phyloP scores from a whole-genome alignment of 2,329 filamentous ascomycete species.

The Talaromyces sp. region DNA sequence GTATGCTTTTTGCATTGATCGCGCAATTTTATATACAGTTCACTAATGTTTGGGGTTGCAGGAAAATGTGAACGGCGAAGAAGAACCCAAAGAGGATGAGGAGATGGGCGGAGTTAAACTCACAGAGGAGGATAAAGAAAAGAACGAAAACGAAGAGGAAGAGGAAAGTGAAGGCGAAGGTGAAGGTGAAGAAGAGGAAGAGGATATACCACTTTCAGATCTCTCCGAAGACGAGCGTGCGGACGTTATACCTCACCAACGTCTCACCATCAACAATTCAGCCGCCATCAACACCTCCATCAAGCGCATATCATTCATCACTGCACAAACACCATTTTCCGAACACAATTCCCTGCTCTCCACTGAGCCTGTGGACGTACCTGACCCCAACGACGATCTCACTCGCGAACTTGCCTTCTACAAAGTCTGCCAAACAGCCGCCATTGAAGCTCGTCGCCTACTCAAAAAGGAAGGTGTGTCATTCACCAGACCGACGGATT shows the following conservation, averaged over 20 bases:
- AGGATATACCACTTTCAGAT: slow-evolving; percentile 85
- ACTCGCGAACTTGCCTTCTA: slow-evolving; percentile 91
- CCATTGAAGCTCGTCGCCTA: slow-evolving; percentile 63
- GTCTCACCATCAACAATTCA: slow-evolving; percentile 96
- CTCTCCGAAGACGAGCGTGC: slow-evolving; percentile 75
- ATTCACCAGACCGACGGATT: slow-evolving; percentile 86
- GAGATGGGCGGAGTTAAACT: slow-evolving; percentile 38
- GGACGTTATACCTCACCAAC: slow-evolving; percentile 83
- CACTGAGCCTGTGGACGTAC: slow-evolving; percentile 63
- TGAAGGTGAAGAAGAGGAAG: slow-evolving; percentile 69
- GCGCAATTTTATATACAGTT: background rate
- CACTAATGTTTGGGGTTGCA: background rate
- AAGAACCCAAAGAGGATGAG: slow-evolving; percentile 18
- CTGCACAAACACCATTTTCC: slow-evolving; percentile 68
- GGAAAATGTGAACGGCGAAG: slow-evolving; percentile 16
- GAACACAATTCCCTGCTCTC: slow-evolving; percentile 75
- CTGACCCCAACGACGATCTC: slow-evolving; percentile 84
- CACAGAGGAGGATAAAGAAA: slow-evolving; percentile 27
- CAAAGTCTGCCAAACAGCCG: slow-evolving; percentile 77
- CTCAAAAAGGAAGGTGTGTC: slow-evolving; percentile 76
- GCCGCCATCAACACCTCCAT: slow-evolving; percentile 74
- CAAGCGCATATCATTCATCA: slow-evolving; percentile 56
- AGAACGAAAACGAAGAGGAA: slow-evolving; percentile 29
- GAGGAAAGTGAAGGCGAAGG: slow-evolving; percentile 48
- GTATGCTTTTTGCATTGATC: background rate